Base-by-base conservation (phyloP, 768 basidiomycete genomes). In the Cystofilobasidium ferigula region DNA sequence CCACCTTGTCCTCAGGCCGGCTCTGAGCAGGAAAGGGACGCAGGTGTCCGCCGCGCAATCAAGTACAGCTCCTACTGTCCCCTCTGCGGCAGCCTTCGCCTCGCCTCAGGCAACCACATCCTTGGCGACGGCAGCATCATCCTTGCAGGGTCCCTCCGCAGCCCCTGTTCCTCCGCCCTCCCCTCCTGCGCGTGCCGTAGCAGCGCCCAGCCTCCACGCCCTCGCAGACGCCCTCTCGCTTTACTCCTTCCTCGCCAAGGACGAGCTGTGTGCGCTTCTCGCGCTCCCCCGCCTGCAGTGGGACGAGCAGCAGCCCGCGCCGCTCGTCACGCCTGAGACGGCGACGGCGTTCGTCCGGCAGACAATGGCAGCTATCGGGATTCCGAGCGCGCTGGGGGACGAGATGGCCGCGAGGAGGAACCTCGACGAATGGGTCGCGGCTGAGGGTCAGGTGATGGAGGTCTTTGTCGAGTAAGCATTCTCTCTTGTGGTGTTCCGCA, bases 1-100 rank as follows among this genome's bases (percentile, higher is more conserved):
- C 28, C 65, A 67, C 42, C 53, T 67, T 7, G 60, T 67, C 1
- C 34, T 67, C 32, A n/a, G 60, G 26, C 59, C 59, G 22, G 59
- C 16, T n/a, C n/a, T 14, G 3, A 40, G 47, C 30, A 38, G 30
- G 10, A 38, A 36, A n/a, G 32, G 4, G 45, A 35, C 42, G 38
- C 26, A 7, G 58, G 18, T 38, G 16, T 1, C 58, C n/a, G 16
- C 36, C 1, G 32, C 38, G 22, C 2, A 20, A 34, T 5, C 24
- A 16, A 14, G 9, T 6, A 54, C 47, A 5, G 22, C 10, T 2
- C 4, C 47, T 20, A 9, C 34, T 22, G 12, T 35, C 10, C 36
- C 18, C 12, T 48, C 24, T 14, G 35, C 53, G 12, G 43, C 20
- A 34, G 10, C 28, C 26, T 26, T 16, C 30, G 38, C 13, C 43